Base-by-base conservation (phyloP, 2,329 filamentous ascomycete species). In the Metarhizium robertsii region DNA sequence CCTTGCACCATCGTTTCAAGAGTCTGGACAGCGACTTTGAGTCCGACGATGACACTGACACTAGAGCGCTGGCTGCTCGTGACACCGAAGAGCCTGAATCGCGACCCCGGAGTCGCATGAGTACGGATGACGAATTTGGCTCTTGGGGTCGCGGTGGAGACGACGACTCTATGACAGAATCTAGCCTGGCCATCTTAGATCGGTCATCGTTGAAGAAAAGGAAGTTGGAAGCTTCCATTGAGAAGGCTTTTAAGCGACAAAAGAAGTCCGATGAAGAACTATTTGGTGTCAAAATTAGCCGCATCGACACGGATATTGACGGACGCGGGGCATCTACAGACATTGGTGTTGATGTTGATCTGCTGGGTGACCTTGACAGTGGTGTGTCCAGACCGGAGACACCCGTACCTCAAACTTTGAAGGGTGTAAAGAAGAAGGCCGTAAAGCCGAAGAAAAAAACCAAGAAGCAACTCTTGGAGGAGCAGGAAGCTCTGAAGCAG, bases 41-140 rank as follows among this genome's bases (percentile, higher is more conserved):
- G 67, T 95, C 90, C 0, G 92, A 96, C 60, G 92, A 95, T 61
- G 91, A 96, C 55, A 75, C 71, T 2, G 80, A 83, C 60, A 81
- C 81, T 50, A 72, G 74, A 43, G 73, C 73, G 38, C 56, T 70
- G 34, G 83, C 87, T 13, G 83, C 81, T 13, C 79, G 86, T 49
- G 90, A 92, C 66, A 95, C 89, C 0, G 92, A 95, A 66, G 92
- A 94, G 61, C 84, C 85, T 38, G 92, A 94, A 58, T 95, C 89
- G 60, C 83, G 87, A 46, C 87, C 87, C 51, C 84, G 85, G 48
- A 96, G 89, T 69, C 89, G 87, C 46, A 80, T 85, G 77, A 83
- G 79, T 65, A 79, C 79, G 2, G 82, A 86, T 57, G 81, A 84
- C 52, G 78, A 81, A 55, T 70, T 67, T 2, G 71, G 65, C 2